Conservation (phyloP, 371 early-diverging fungal species). For the Phascolomyces articulosus region DNA sequence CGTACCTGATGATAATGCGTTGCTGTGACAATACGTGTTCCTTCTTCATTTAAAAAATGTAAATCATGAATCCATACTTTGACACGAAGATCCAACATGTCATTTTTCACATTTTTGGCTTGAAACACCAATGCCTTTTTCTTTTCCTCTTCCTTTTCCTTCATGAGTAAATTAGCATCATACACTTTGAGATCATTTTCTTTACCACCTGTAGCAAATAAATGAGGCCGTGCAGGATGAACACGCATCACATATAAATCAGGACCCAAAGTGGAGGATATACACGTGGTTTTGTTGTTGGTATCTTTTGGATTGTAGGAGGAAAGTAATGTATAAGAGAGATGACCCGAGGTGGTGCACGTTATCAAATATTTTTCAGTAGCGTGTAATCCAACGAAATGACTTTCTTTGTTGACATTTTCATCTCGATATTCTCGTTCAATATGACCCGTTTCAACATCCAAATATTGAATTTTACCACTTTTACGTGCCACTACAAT, state of each 20-base stretch:
- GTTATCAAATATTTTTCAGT: conserved; percentile 51
- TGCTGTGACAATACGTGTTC: conserved; percentile 60
- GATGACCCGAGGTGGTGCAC: conserved; percentile 38
- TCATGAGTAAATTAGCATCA: conserved; percentile 54
- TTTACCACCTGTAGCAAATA: conserved; percentile 87
- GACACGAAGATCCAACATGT: conserved; percentile 79
- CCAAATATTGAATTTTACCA: conserved; percentile 62
- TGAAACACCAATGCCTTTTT: conserved; percentile 55
- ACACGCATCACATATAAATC: conserved; percentile 61
- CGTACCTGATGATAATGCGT: conserved; percentile 81
- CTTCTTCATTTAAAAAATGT: conserved; percentile 64
- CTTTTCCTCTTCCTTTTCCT: background rate
- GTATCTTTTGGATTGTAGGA: background rate
- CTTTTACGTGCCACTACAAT: conserved; percentile 67
- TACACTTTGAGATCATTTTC: conserved; percentile 83
- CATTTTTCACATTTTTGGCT: conserved; percentile 67
- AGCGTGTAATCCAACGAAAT: conserved; percentile 68
- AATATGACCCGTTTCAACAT: conserved; percentile 52
- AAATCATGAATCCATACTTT: conserved; percentile 90
- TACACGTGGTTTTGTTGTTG: conserved; percentile 5
- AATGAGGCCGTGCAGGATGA: conserved; percentile 62
- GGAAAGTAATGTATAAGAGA: conserved; percentile 34
- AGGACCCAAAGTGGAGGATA: conserved; percentile 19
- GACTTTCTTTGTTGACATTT: conserved; percentile 37
- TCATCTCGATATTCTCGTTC: conserved; percentile 47